phyloP scores from a whole-genome alignment of 345 rosid genomes.

The Bretschneidera sinensis region DNA sequence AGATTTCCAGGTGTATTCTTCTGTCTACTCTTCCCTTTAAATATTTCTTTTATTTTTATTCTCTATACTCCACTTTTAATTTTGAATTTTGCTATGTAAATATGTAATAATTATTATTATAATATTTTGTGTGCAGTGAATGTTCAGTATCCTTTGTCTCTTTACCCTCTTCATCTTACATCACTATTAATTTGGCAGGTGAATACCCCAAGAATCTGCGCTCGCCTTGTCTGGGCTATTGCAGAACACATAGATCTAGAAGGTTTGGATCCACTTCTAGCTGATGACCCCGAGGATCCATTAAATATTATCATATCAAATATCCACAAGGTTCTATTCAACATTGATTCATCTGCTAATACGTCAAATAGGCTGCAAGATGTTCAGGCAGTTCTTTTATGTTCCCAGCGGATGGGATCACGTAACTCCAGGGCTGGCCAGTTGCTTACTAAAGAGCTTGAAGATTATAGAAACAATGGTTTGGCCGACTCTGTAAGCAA shows the following conservation, averaged over 20 bases:
- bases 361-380: constrained; percentile 86
- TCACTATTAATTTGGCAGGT: constrained; percentile 46
- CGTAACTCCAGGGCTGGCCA: constrained; percentile 83
- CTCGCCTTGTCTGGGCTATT: constrained; percentile 86
- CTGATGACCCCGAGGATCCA: constrained; percentile 96
- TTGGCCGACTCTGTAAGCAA: constrained; percentile 90
- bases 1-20: too few relatives aligned
- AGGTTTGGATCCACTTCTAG: constrained; percentile 97
- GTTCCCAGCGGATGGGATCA: constrained; percentile 86
- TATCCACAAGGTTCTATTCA: constrained; percentile 82
- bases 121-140: background rate
- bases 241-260: constrained; percentile 93
- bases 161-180: too few relatives aligned
- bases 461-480: constrained; percentile 76
- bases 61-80: background rate
- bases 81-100: too few relatives aligned
- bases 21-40: too few relatives aligned
- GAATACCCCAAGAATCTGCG: constrained; percentile 63
- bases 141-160: background rate
- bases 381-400: constrained; percentile 88
- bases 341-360: constrained; percentile 68
- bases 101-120: background rate
- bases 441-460: constrained; percentile 78
- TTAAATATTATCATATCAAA: constrained; percentile 77
- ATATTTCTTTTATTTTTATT: background rate